A percentile compares a stretch with the other conserved stretches of the same genome.
Conservation (phyloP, 2,329 filamentous ascomycete genomes). For the Thermochaetoides dissita region DNA sequence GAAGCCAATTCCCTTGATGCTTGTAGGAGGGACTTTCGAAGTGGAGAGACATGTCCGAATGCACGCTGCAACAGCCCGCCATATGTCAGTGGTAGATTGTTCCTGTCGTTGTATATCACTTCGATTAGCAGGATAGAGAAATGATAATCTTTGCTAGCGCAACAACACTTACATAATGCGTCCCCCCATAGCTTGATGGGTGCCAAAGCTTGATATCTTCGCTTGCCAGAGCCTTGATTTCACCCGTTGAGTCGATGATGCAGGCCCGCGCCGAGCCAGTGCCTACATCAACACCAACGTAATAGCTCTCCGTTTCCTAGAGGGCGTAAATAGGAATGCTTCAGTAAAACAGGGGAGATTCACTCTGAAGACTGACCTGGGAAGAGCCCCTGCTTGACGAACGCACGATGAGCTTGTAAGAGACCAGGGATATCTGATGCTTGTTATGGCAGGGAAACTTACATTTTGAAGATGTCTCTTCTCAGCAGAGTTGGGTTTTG, state of each 20-base stretch:
- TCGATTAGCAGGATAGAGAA: not conserved
- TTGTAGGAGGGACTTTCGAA: slow-evolving; percentile 60
- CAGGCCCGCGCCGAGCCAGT: slow-evolving; percentile 92
- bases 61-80: slow-evolving; percentile 82
- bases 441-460: not conserved
- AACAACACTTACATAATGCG: slow-evolving; percentile 42
- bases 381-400: not conserved
- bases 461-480: not conserved
- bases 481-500: too few species aligned
- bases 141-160: too few species aligned
- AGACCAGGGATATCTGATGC: too few species aligned
- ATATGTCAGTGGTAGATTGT: slow-evolving; percentile 96
- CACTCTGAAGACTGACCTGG: slow-evolving; percentile 3
- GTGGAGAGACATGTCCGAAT: slow-evolving; percentile 72
- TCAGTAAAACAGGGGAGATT: not conserved
- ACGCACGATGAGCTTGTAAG: too few species aligned
- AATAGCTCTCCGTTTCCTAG: slow-evolving; percentile 3
- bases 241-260: slow-evolving; percentile 81
- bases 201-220: slow-evolving; percentile 72
- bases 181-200: slow-evolving; percentile 47
- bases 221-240: slow-evolving; percentile 65
- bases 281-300: slow-evolving; percentile 60
- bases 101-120: slow-evolving; percentile 36
- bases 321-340: not conserved
- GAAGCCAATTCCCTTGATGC: slow-evolving; percentile 84